Conservation (phyloP, 2,329 filamentous ascomycete genomes). For the Whalleya microplaca region DNA sequence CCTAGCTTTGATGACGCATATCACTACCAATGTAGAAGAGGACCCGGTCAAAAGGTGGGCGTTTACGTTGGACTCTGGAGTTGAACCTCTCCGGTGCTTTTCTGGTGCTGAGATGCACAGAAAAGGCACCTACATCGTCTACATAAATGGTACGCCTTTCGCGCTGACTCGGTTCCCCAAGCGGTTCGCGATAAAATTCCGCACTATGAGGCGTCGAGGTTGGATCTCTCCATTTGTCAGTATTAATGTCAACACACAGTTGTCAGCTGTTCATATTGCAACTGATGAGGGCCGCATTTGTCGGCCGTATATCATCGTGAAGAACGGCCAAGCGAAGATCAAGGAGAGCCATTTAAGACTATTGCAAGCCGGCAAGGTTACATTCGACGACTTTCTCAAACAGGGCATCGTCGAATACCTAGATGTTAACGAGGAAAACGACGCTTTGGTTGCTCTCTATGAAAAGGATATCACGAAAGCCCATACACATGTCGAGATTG, state of each 20-base stretch:
- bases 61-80: constrained; percentile 83
- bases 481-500: constrained; percentile 95
- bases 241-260: constrained; percentile 93
- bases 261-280: constrained; percentile 89
- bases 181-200: constrained; percentile 81
- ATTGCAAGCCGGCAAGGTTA: constrained; percentile 79
- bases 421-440: constrained; percentile 98
- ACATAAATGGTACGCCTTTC: constrained; percentile 93
- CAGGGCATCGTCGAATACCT: constrained; percentile 93
- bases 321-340: constrained; percentile 82
- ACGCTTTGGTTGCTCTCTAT: constrained; percentile 88
- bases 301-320: constrained; percentile 92
- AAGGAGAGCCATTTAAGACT: constrained; percentile 77
- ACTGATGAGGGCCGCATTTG: constrained; percentile 98
- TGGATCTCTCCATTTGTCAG: constrained; percentile 96
- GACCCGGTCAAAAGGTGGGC: constrained; percentile 85
- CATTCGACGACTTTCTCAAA: constrained; percentile 92
- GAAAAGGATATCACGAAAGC: constrained; percentile 81
- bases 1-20: constrained; percentile 97
- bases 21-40: constrained; percentile 95
- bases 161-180: constrained; percentile 87
- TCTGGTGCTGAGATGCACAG: constrained; percentile 84
- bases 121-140: constrained; percentile 84
- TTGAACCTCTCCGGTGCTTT: constrained; percentile 72
- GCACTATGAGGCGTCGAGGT: constrained; percentile 84